These are phyloP conservation scores for Fraxinus sp. DNA, from an alignment of 305 asterid genomes.

Conservation along the genomic window DNA sequence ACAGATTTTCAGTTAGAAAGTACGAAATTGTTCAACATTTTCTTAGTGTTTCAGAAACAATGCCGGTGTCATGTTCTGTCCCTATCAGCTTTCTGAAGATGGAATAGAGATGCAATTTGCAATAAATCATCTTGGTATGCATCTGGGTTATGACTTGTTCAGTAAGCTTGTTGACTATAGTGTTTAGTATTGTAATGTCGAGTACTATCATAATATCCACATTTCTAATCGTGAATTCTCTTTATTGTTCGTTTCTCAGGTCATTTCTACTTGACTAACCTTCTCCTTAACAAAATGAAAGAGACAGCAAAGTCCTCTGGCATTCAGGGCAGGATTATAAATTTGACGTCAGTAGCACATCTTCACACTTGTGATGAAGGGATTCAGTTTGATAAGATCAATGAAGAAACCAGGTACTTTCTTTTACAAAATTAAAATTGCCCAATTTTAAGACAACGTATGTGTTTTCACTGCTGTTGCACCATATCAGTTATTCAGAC, in stretches of 20 bases:
- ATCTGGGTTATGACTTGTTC: too few relatives aligned
- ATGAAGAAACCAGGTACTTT: conserved; percentile 31
- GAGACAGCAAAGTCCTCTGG: conserved; percentile 63
- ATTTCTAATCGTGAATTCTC: neutral
- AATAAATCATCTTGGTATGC: conserved; percentile 48
- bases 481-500: conserved; percentile 21
- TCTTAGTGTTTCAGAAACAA: conserved; percentile 37
- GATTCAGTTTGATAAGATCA: conserved; percentile 47
- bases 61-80: conserved; percentile 52
- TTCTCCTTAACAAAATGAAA: conserved; percentile 74
- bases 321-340: conserved; percentile 69
- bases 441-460: neutral
- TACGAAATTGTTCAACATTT: neutral
- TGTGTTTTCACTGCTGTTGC: neutral
- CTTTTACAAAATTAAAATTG: neutral
- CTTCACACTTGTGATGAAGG: conserved; percentile 46
- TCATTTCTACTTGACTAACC: conserved; percentile 78
- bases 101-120: conserved; percentile 55
- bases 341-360: conserved; percentile 65
- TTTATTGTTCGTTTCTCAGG: conserved; percentile 35
- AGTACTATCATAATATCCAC: neutral
- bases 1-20: neutral
- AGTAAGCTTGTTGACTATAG: too few relatives aligned
- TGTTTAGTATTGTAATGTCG: neutral
- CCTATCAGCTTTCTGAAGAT: conserved; percentile 37